A percentile compares a stretch with the other conserved stretches of the same genome.
phyloP scores from a whole-genome alignment of 2,329 filamentous ascomycete genomes.

The Neoscytalidium dimidiatum region DNA sequence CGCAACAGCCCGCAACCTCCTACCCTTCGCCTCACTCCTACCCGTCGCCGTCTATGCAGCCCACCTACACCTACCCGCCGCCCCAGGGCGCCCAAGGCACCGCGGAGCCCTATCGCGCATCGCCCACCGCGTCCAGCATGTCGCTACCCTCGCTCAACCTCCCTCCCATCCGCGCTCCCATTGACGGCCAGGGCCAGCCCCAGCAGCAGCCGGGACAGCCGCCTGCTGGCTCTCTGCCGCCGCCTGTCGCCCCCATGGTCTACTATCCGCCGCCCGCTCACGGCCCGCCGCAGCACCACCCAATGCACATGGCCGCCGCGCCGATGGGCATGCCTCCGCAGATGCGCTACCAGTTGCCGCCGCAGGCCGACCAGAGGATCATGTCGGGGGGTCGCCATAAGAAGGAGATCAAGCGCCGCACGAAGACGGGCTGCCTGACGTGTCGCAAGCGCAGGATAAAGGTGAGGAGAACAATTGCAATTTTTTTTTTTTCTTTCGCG shows the following conservation, averaged over 20 bases:
- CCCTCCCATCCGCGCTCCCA: constrained; percentile 51
- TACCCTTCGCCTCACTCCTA: constrained; percentile 53
- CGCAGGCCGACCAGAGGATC: constrained; percentile 54
- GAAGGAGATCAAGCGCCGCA: constrained; percentile 75
- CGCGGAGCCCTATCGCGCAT: constrained; percentile 49
- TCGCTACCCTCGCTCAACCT: constrained; percentile 50
- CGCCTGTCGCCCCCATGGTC: constrained; percentile 54
- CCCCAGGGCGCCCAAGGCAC: constrained; percentile 36
- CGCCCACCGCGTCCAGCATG: constrained; percentile 46
- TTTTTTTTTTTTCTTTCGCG: constrained; percentile 17
- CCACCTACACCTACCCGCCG: constrained; percentile 52
- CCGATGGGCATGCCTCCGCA: constrained; percentile 50
- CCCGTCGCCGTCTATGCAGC: constrained; percentile 52
- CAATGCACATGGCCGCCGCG: constrained; percentile 25
- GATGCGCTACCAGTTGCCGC: constrained; percentile 59
- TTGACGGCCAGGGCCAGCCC: constrained; percentile 45
- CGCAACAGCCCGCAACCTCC: constrained; percentile 30
- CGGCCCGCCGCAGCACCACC: constrained; percentile 26
- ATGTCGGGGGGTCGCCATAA: constrained; percentile 65
- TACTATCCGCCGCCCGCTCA: constrained; percentile 53
- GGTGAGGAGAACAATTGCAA: constrained; percentile 47
- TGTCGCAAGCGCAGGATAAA: constrained; percentile 68
- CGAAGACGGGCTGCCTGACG: constrained; percentile 69
- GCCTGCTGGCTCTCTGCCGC: constrained; percentile 50
- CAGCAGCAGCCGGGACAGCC: constrained; percentile 31